A percentile compares a stretch with the other conserved stretches of the same genome.
These are phyloP conservation scores for Huntiella bhutanensis DNA, from an alignment of 2,329 filamentous ascomycete species.

Conservation along the genomic window DNA sequence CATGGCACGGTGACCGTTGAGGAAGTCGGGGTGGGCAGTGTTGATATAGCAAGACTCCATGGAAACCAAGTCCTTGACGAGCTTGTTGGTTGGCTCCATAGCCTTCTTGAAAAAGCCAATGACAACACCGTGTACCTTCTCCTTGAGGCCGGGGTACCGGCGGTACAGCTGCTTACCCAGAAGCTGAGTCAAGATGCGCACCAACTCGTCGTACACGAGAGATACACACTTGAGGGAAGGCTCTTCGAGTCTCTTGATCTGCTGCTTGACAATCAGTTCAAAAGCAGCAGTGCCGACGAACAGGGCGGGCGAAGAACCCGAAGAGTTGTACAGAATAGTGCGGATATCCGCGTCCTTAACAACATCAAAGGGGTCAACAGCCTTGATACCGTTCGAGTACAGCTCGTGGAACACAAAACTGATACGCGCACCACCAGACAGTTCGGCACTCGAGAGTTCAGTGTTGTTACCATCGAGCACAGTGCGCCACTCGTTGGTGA, in stretches of 20 bases:
- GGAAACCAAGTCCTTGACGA: slow-evolving; percentile 75
- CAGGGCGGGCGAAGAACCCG: slow-evolving; percentile 87
- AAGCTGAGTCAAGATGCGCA: slow-evolving; percentile 81
- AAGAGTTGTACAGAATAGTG: slow-evolving; percentile 95
- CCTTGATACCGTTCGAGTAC: slow-evolving; percentile 93
- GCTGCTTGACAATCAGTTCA: slow-evolving; percentile 94
- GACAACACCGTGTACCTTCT: slow-evolving; percentile 87
- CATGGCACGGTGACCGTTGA: slow-evolving; percentile 96
- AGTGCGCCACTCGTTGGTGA: slow-evolving; percentile 92
- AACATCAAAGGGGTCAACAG: slow-evolving; percentile 89
- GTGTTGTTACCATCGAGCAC: slow-evolving; percentile 93
- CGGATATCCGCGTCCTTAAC: slow-evolving; percentile 97
- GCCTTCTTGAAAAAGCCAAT: slow-evolving; percentile 94
- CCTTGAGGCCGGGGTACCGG: slow-evolving; percentile 83
- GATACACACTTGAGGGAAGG: slow-evolving; percentile 95
- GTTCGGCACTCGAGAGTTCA: slow-evolving; percentile 80
- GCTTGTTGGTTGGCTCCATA: slow-evolving; percentile 95
- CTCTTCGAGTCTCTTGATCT: slow-evolving; percentile 91
- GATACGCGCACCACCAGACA: slow-evolving; percentile 93
- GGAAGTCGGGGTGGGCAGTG: slow-evolving; percentile 92
- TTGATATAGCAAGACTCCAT: slow-evolving; percentile 99
- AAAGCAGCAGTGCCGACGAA: slow-evolving; percentile 98
- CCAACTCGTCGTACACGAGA: slow-evolving; percentile 89
- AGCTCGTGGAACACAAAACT: slow-evolving; percentile 98
- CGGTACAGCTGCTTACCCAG: slow-evolving; percentile 79